Percentiles rank a stretch among this genome's conserved stretches.
Conservation (phyloP, 306 rosid species). For the Mucuna pruriens region DNA sequence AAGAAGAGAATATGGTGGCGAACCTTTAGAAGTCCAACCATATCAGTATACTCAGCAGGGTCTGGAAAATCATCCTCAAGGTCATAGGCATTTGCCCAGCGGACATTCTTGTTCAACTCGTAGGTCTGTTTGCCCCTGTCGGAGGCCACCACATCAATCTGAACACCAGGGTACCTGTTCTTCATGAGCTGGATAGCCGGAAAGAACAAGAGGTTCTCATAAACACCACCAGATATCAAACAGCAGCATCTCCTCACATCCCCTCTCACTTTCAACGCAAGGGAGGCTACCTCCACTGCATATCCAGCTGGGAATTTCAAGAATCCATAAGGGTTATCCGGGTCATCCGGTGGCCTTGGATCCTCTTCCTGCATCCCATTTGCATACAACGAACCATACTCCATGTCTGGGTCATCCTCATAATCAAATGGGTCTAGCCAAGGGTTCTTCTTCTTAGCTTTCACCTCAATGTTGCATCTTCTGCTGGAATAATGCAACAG, state of each 20-base stretch:
- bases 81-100: constrained; percentile 81
- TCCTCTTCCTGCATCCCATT: constrained; percentile 93
- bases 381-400: constrained; percentile 65
- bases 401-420: constrained; percentile 77
- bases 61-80: constrained; percentile 72
- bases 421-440: constrained; percentile 90
- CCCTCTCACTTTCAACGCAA: constrained; percentile 72
- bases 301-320: constrained; percentile 81
- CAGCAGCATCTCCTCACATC: constrained; percentile 91
- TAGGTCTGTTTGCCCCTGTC: constrained; percentile 79
- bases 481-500: constrained; percentile 37
- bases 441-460: constrained; percentile 66
- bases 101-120: constrained; percentile 87
- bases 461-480: constrained; percentile 38
- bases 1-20: constrained; percentile 37
- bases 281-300: constrained; percentile 71
- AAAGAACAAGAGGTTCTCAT: constrained; percentile 77
- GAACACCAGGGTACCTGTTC: constrained; percentile 88
- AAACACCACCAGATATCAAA: constrained; percentile 81
- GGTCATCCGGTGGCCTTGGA: constrained; percentile 77
- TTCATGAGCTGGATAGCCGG: constrained; percentile 79
- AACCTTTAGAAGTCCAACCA: constrained; percentile 81
- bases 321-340: constrained; percentile 73
- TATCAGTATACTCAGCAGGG: constrained; percentile 82
- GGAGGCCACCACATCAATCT: constrained; percentile 63